Evolutionary conservation across 495 filamentous ascomycete genomes (phyloP).

Genomic region (Penicillium paxilli): DNA sequence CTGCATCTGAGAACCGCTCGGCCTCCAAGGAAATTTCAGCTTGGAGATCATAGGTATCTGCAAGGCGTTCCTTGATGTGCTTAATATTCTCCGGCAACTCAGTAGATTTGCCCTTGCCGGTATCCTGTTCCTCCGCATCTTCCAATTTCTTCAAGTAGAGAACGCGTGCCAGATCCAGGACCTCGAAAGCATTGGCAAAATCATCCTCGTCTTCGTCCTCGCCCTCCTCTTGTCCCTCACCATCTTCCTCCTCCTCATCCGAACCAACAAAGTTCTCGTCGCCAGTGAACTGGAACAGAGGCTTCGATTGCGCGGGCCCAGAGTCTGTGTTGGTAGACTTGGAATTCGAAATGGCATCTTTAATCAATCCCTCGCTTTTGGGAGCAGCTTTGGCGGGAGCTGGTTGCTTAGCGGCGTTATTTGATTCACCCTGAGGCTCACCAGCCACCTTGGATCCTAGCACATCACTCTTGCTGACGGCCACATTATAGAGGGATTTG

Average conservation of each 20-base stretch:
- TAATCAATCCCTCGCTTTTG: constrained; percentile 21
- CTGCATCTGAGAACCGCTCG: constrained; percentile 80
- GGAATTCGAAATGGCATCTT: constrained; percentile 28
- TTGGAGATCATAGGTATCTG: constrained; percentile 88
- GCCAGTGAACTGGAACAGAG: constrained; percentile 87
- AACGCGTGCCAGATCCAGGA: constrained; percentile 86
- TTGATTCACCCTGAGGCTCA: constrained; percentile 48
- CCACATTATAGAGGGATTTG: constrained; percentile 87
- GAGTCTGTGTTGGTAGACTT: constrained; percentile 30
- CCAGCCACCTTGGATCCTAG: constrained; percentile 76
- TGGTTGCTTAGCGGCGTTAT: constrained; percentile 20
- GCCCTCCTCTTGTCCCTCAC: constrained; percentile 39
- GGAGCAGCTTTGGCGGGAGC: constrained; percentile 16
- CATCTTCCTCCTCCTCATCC: constrained; percentile 63
- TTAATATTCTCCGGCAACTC: constrained; percentile 50
- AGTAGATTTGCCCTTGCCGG: constrained; percentile 51
- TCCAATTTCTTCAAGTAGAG: constrained; percentile 65
- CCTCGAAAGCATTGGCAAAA: constrained; percentile 84
- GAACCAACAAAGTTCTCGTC: constrained; percentile 87
- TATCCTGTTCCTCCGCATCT: constrained; percentile 46
- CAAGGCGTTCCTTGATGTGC: constrained; percentile 77
- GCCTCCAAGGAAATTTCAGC: constrained; percentile 95
- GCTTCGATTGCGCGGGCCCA: constrained; percentile 53
- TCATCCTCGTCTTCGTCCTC: constrained; percentile 87
- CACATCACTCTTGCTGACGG: constrained; percentile 91